Base-by-base conservation (phyloP, 2,329 filamentous ascomycete genomes). In the Pseudogymnoascus sp. region DNA sequence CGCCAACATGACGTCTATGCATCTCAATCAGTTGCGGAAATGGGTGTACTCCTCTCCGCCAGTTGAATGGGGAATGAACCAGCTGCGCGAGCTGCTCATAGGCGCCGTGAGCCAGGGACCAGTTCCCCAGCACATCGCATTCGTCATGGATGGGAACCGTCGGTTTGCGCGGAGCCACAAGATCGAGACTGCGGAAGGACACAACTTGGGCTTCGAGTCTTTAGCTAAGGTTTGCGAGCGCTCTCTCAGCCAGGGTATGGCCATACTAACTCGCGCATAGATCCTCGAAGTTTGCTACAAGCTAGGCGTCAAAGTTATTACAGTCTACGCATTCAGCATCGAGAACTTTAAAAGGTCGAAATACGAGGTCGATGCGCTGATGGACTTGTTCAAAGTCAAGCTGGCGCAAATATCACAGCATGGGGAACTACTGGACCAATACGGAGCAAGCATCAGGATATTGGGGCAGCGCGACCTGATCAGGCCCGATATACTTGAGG, bases 201-300 rank as follows among this genome's bases (percentile, higher is more conserved):
- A 99, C 75, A 93, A 96, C 74, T 79, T 96, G 69, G 95, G 95
- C 1, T 99, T 97, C 71, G 95, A 99, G 78, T 93, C 95, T 31
- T 80, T 99, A 65, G 95, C 93, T 60, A 87, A 88, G 73, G 91
- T 93, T 79, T 62, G 84, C 77, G 42, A 18, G 18, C 18, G 18
- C 18, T 18, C 18, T 18, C 18, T 8, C 14, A 23, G 16, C 9
- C 14, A 34, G 14, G 16, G 28, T 56, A 18, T 18, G 49, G 5
- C 5, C 25, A 34, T 34, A n/a, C 49, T 56, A 34, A 56, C n/a
- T 34, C 7, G 9, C 9, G 5, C 12, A 37, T 69, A 90, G 89
- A 91, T 97, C 62, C 87, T 99, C 65, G 95, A 99, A 77, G 90
- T 99, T 63, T 97, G 95, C 82, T 99, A 97, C 81, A 97, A 96